Evolutionary conservation across 1,139 yeast species (phyloP).

Genomic region (Williopsis jadinii): DNA sequence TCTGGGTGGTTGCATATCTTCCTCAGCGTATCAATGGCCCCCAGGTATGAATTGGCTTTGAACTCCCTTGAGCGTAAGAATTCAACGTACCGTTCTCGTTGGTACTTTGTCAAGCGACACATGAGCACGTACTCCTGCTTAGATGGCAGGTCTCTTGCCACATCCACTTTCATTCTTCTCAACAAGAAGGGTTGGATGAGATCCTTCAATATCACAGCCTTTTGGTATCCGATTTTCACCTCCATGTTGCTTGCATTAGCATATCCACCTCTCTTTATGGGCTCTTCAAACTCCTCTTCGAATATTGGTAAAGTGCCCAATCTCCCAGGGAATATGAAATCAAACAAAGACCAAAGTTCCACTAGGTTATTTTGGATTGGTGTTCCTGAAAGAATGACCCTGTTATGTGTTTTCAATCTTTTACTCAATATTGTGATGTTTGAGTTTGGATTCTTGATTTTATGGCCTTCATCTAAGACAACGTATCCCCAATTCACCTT

Average conservation of each 20-base stretch:
- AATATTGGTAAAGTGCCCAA: conserved; percentile 93
- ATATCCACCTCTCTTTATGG: conserved; percentile 96
- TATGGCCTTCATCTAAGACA: conserved; percentile 93
- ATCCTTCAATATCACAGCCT: conserved; percentile 88
- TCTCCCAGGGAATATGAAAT: conserved; percentile 90
- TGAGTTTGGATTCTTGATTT: conserved; percentile 89
- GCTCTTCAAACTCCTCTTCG: conserved; percentile 85
- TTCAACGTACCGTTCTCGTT: conserved; percentile 63
- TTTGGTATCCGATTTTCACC: conserved; percentile 93
- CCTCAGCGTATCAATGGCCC: conserved; percentile 84
- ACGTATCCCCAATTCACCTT: conserved; percentile 83
- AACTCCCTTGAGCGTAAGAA: conserved; percentile 76
- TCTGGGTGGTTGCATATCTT: conserved; percentile 98
- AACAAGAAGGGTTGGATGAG: conserved; percentile 83
- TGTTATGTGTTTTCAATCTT: conserved; percentile 69
- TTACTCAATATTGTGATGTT: conserved; percentile 83
- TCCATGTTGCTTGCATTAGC: conserved; percentile 95
- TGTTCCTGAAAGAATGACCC: conserved; percentile 88
- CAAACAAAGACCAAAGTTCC: conserved; percentile 93
- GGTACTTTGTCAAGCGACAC: conserved; percentile 75
- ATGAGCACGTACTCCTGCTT: conserved; percentile 92
- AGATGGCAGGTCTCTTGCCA: conserved; percentile 93
- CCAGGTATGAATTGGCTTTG: conserved; percentile 70
- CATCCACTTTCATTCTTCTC: conserved; percentile 85
- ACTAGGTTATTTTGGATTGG: conserved; percentile 91